Evolutionary conservation across 805 yeast species (phyloP).

Genomic region (Clavispora asparagi): DNA sequence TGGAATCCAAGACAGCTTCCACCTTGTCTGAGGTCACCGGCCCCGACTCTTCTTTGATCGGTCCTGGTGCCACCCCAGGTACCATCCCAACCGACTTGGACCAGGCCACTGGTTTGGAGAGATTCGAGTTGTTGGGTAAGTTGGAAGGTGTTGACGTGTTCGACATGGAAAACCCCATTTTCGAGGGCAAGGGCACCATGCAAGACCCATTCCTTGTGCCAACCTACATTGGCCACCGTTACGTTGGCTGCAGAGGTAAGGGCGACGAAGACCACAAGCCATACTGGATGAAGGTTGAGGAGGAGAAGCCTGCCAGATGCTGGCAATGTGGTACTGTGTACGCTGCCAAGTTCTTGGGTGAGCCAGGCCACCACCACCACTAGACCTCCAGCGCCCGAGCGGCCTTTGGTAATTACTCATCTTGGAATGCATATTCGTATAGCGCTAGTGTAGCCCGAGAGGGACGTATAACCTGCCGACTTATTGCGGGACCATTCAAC

Average conservation of each 20-base stretch:
- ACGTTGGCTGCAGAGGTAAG: constrained; percentile 95
- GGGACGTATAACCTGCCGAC: too few species aligned
- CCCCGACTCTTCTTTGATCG: constrained; percentile 66
- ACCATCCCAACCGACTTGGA: constrained; percentile 89
- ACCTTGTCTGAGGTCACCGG: constrained; percentile 74
- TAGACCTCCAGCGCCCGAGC: constrained; percentile 8
- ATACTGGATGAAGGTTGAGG: constrained; percentile 88
- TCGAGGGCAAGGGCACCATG: constrained; percentile 87
- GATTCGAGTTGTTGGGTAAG: constrained; percentile 91
- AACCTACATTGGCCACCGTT: constrained; percentile 87
- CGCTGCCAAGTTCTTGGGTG: constrained; percentile 83
- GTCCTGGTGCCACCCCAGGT: constrained; percentile 85
- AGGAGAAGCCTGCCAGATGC: constrained; percentile 83
- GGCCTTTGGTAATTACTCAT: not conserved
- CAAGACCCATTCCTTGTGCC: constrained; percentile 85
- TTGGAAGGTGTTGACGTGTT: constrained; percentile 92
- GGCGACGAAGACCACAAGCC: constrained; percentile 90
- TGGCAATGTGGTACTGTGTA: constrained; percentile 98
- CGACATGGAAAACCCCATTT: constrained; percentile 82
- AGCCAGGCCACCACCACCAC: constrained; percentile 60
- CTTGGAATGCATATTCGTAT: constrained; percentile 8
- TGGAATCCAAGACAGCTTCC: constrained; percentile 55
- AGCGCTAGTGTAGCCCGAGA: not conserved
- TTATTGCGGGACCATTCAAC: not conserved
- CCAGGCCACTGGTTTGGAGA: constrained; percentile 97